Percentiles rank a stretch among this genome's conserved stretches.
Conservation (phyloP, 2,329 filamentous ascomycete genomes). For the Paracamarosporium sp. region DNA sequence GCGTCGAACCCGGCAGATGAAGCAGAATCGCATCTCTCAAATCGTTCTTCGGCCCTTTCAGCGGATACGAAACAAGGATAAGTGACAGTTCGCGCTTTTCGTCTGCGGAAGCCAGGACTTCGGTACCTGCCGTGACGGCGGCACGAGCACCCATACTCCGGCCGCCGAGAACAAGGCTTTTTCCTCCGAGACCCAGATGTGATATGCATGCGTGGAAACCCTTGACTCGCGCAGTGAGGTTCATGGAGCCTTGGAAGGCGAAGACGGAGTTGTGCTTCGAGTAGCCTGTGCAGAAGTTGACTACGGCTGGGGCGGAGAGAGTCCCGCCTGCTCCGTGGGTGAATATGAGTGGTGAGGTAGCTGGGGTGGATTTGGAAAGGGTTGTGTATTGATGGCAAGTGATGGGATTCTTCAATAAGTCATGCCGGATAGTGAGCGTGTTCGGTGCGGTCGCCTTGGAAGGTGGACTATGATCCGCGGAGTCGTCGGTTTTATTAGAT, state of each 20-base stretch:
- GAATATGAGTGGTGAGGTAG: slow-evolving; percentile 41
- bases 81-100: slow-evolving; percentile 21
- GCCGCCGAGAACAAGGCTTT: slow-evolving; percentile 41
- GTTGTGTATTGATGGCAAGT: slow-evolving; percentile 25
- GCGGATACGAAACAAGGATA: slow-evolving; percentile 51
- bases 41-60: slow-evolving; percentile 45
- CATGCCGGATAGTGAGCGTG: slow-evolving; percentile 18
- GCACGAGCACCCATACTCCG: slow-evolving; percentile 54
- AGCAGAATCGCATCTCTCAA: slow-evolving; percentile 48
- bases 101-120: slow-evolving; percentile 16
- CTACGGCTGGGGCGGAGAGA: slow-evolving; percentile 46
- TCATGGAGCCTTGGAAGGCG: slow-evolving; percentile 51
- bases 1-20: slow-evolving; percentile 31
- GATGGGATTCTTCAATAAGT: slow-evolving; percentile 26
- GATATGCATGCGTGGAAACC: slow-evolving; percentile 47
- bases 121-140: slow-evolving; percentile 46
- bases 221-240: slow-evolving; percentile 46
- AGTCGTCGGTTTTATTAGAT: not conserved
- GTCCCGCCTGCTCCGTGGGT: slow-evolving; percentile 56
- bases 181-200: slow-evolving; percentile 13
- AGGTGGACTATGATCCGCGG: not conserved
- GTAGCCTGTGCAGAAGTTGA: slow-evolving; percentile 50
- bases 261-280: slow-evolving; percentile 26
- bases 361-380: not conserved
- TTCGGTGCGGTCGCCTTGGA: not conserved